phyloP scores from a whole-genome alignment of 148 eudicot species.

The Camellia granthamiana region DNA sequence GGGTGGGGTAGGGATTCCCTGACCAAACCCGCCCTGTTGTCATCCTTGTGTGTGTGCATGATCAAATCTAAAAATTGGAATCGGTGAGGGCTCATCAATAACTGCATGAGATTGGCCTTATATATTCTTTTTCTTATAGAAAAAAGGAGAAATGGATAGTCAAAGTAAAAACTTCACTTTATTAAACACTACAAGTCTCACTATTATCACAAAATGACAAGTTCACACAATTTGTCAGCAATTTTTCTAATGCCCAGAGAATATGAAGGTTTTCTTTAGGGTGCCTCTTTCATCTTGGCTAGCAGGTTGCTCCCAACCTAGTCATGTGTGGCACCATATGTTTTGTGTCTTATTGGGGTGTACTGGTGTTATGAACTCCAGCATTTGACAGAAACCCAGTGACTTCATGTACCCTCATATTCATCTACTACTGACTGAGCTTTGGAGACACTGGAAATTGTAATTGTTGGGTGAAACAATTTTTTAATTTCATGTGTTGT shows the following conservation, averaged over 20 bases:
- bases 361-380: background rate
- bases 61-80: background rate
- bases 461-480: background rate
- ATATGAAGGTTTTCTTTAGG: background rate
- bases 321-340: background rate
- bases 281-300: slow-evolving; percentile 14
- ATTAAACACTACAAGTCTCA: background rate
- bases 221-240: background rate
- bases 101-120: no score
- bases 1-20: no score
- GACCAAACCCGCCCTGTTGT: no score
- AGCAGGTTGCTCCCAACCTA: background rate
- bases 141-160: background rate
- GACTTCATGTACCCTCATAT: background rate
- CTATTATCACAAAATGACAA: background rate
- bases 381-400: background rate
- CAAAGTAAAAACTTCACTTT: background rate
- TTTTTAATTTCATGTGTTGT: background rate
- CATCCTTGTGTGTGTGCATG: background rate
- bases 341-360: no score
- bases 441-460: background rate
- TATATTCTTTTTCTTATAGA: background rate
- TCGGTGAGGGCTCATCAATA: no score
- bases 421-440: background rate
- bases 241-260: background rate